Base-by-base conservation (phyloP, 1,139 yeast species). In the Taphrina populina region DNA sequence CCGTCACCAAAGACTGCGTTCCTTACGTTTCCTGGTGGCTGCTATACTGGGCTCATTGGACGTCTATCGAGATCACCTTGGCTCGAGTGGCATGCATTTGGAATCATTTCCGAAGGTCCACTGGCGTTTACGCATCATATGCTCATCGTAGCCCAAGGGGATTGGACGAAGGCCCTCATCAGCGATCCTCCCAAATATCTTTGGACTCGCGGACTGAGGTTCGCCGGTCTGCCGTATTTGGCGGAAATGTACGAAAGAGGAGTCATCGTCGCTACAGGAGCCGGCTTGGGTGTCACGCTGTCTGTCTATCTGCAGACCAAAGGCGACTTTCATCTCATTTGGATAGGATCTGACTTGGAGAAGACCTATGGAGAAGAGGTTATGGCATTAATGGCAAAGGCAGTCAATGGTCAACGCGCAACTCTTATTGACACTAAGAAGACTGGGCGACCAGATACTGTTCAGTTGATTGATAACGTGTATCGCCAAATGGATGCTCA, bases 61-160 rank as follows among this genome's bases (percentile, higher is more conserved):
- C 45, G 54, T 3, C 15, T 49, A 17, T 49, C 54, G 6, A 29
- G 54, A 10, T 37, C 46, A 3, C 54, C 46, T n/a, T 49, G 54
- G 54, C 35, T 49, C 3, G 54, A 49, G 21, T 49, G 54, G 54
- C 54, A 49, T 11, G 46, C 54, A 0, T 49, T 49, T 17, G 54
- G 54, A 21, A 49, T 49, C 39, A 49, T 49, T 10, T 49, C 54
- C 6, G 54, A 49, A 17, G 54, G 54, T 8, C 54, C 54, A 5
- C 13, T 49, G 27, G 44, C 46, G 20, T 49, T 49, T 17, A 39
- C 45, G 4, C 54, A 49, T 32, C 54, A 49, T 34, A 49, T 49
- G 54, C 54, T 49, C 27, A 40, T 49, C 15, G 54, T 49, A 4
- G 54, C 54, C 10, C 54, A 49, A 32, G 54, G 54, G 11, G 54